Conservation (phyloP, 257 asterid genomes). For the Verbascum thapsus region DNA sequence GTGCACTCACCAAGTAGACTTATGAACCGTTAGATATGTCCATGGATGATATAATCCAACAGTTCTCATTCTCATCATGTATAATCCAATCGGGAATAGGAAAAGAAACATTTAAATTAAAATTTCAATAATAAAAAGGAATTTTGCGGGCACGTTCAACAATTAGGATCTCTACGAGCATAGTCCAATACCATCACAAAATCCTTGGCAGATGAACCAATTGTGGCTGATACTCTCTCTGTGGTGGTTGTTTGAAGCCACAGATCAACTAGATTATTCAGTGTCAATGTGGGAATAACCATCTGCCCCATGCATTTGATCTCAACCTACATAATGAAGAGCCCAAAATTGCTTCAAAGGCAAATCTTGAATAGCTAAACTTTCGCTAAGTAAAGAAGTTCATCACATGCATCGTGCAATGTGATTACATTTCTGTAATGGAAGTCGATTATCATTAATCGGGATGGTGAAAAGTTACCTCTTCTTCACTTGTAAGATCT, state of each 20-base stretch:
- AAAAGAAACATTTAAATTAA: too few relatives aligned
- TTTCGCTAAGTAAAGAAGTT: conserved; percentile 1
- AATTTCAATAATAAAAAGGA: not conserved
- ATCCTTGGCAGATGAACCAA: conserved; percentile 91
- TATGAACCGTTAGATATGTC: too few relatives aligned
- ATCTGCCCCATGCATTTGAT: conserved; percentile 83
- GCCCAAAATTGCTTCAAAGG: conserved; percentile 6
- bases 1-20: not conserved
- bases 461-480: conserved; percentile 50
- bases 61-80: too few relatives aligned
- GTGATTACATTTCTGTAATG: too few relatives aligned
- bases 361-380: not conserved
- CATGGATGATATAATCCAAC: too few relatives aligned
- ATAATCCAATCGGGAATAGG: too few relatives aligned
- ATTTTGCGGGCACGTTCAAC: conserved; percentile 28
- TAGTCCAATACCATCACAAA: conserved; percentile 81
- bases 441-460: not conserved
- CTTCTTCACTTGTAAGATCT: conserved; percentile 73
- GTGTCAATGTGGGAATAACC: conserved; percentile 64
- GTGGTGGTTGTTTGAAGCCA: conserved; percentile 66
- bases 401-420: conserved; percentile 4
- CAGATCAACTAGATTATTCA: conserved; percentile 64
- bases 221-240: conserved; percentile 55
- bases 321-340: conserved; percentile 60
- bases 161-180: conserved; percentile 51